Evolutionary conservation across 345 rosid genomes (phyloP).

Genomic region (Hevea brasiliensis): DNA sequence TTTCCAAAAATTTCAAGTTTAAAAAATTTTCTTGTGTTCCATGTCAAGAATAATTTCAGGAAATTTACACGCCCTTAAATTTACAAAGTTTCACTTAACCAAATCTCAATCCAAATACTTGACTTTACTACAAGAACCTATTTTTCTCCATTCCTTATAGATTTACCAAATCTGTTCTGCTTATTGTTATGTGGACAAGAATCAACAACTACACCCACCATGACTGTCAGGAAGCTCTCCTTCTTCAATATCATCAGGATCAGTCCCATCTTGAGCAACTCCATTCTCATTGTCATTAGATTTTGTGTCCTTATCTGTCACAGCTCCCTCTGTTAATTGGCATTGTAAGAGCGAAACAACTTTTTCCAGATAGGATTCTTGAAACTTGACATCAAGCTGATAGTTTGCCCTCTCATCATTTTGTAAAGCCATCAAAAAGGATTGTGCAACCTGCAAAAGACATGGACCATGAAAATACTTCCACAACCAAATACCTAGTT

Average conservation of each 20-base stretch:
- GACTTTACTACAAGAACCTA: background rate
- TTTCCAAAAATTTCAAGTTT: background rate
- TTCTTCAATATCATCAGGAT: slow-evolving; percentile 81
- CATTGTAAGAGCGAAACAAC: slow-evolving; percentile 84
- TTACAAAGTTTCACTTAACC: background rate
- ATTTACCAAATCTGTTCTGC: background rate
- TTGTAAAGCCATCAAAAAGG: slow-evolving; percentile 85
- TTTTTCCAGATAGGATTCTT: slow-evolving; percentile 77
- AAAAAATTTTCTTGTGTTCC: background rate
- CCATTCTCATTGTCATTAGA: slow-evolving; percentile 40
- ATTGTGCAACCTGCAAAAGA: slow-evolving; percentile 75
- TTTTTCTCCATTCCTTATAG: background rate
- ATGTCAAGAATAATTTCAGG: slow-evolving; percentile 5
- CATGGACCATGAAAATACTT: background rate
- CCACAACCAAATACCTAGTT: background rate
- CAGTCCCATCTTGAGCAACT: slow-evolving; percentile 29
- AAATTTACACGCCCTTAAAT: background rate
- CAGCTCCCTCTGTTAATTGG: slow-evolving; percentile 89
- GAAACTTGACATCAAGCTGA: slow-evolving; percentile 94
- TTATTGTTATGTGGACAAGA: slow-evolving; percentile 2
- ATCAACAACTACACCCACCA: slow-evolving; percentile 47
- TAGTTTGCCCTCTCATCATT: slow-evolving; percentile 91
- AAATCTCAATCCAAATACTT: background rate
- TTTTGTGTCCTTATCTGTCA: slow-evolving; percentile 51
- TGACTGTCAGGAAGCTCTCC: slow-evolving; percentile 95